Evolutionary conservation across 2,329 filamentous ascomycete species (phyloP), one percentile per base, ranked within the genome.

Genomic region (Trichoderma atroviride): DNA sequence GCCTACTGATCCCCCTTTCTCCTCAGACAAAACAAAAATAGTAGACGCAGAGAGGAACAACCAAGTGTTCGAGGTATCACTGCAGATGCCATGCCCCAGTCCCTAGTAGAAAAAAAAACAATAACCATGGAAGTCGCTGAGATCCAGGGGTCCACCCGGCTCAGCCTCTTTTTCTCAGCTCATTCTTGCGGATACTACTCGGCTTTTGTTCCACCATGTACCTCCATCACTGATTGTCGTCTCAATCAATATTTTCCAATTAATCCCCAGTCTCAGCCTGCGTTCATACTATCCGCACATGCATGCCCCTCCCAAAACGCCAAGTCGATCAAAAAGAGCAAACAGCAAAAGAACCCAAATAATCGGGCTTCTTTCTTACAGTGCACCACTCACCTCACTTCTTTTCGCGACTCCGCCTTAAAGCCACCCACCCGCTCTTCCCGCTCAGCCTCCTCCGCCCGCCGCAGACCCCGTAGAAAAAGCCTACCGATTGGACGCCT

Each of bases 361-460:
- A 43, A 43, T 19, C 19, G 40, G 40, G 40, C 19, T 43, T 43
- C 16, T 43, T 35, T 35, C 33, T 35, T 35, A 35, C 33, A 35
- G 11, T 43, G n/a, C 19, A 43, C 40, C 7, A 5, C 29, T 31
- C 35, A 19, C 19, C 33, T 35, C 33, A 33, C 31, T 5, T 22
- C n/a, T 50, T 50, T 19, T 37, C 14, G 22, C 35, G 31, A 43
- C 62, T 65, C 52, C 62, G 62, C 62, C 52, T 55, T 27, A 27
- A 43, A 55, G 24, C 24, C 27, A n/a, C 29, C 59, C 52, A 55
- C 63, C 40, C 19, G 40, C 40, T n/a, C 53, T 47, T 35, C 57
- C 50, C 53, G 53, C 63, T 66, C 63, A 66, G 63, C 63, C 63
- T 66, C 47, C 63, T 66, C 63, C 53, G 63, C 53, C 47, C 63